Evolutionary conservation across 495 filamentous ascomycete genomes (phyloP).

Genomic region (Bacidia rubella): DNA sequence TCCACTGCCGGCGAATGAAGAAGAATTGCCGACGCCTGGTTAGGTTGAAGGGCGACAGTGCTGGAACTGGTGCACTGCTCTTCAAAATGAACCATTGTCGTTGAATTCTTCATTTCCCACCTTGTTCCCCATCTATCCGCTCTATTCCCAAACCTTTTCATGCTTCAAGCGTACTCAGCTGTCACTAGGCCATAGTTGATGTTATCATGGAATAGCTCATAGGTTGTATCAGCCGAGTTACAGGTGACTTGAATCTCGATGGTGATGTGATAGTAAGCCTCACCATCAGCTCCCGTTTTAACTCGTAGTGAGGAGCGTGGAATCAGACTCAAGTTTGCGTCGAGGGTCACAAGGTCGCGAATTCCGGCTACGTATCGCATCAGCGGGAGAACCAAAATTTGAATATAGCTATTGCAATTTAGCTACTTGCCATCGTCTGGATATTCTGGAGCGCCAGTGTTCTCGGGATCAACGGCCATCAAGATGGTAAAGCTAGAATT

Average conservation of each 20-base stretch:
- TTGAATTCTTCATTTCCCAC: too few relatives aligned
- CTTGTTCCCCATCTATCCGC: too few relatives aligned
- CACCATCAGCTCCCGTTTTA: conserved; percentile 14
- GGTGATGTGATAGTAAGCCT: conserved; percentile 16
- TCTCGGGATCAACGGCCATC: conserved; percentile 9
- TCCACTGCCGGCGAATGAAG: too few relatives aligned
- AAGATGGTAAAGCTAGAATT: conserved; percentile 7
- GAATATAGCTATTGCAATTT: not conserved
- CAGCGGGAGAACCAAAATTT: not conserved
- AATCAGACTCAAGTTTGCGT: conserved; percentile 12
- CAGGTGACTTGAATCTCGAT: conserved; percentile 20
- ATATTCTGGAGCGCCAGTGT: conserved; percentile 11
- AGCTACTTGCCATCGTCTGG: not conserved
- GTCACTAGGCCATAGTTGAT: conserved; percentile 19
- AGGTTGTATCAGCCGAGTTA: conserved; percentile 21
- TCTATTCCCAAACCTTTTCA: too few relatives aligned
- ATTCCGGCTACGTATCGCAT: not conserved
- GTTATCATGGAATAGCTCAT: conserved; percentile 18
- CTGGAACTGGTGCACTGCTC: too few relatives aligned
- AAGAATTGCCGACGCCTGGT: too few relatives aligned
- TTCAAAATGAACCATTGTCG: too few relatives aligned
- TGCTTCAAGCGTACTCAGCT: conserved; percentile 19
- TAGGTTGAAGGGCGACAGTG: too few relatives aligned
- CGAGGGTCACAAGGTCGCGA: conserved; percentile 10
- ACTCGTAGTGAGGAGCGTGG: not conserved